Evolutionary conservation across 1,284 basidiomycete species (phyloP).

Genomic region (Lentinula novae-zelandiae): DNA sequence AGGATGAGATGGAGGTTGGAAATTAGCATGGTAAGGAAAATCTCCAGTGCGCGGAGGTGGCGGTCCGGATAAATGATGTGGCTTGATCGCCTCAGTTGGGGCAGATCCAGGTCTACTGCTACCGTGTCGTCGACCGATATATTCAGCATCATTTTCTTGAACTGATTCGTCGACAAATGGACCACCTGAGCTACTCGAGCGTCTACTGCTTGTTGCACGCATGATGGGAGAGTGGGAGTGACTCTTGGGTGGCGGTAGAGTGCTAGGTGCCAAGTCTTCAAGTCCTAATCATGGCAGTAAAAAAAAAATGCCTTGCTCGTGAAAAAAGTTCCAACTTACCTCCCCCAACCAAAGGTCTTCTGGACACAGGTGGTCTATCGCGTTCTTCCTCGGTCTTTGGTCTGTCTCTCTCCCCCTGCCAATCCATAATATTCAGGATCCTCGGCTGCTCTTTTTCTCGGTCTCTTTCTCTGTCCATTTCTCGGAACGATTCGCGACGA

Average conservation of each 20-base stretch:
- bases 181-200: not conserved
- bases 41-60: not conserved
- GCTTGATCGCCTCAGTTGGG: not conserved
- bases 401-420: constrained; percentile 11
- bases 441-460: constrained; percentile 9
- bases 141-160: not conserved
- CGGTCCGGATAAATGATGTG: not conserved
- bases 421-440: constrained; percentile 13
- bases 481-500: not conserved
- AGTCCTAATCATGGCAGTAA: not conserved
- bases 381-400: not conserved
- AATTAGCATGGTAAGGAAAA: not conserved
- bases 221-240: not conserved
- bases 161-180: not conserved
- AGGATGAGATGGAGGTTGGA: constrained; percentile 2
- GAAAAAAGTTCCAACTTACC: not conserved
- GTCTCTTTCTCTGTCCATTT: not conserved
- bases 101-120: not conserved
- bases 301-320: not conserved
- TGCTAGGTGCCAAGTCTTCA: not conserved
- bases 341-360: not conserved
- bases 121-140: not conserved
- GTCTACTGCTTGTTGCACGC: not conserved
- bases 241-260: not conserved
- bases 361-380: not conserved